These are phyloP conservation scores for Solanum chmielewskii DNA, from an alignment of 257 asterid genomes.

Conservation along the genomic window DNA sequence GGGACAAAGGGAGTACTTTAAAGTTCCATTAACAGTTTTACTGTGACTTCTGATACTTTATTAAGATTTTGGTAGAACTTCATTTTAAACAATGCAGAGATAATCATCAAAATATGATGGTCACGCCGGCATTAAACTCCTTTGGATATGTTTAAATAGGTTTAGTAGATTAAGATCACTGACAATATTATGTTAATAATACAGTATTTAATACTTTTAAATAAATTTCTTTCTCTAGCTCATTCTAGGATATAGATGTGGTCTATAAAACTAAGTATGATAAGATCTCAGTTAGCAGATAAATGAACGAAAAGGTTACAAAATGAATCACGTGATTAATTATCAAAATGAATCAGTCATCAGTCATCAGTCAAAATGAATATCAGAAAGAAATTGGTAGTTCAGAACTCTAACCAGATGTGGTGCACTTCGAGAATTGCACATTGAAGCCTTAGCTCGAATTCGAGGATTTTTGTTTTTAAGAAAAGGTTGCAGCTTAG, in stretches of 20 bases:
- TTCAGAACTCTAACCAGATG: conserved; percentile 39
- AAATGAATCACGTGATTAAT: not conserved
- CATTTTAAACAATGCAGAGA: not conserved
- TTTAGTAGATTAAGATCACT: not conserved
- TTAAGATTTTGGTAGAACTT: not conserved
- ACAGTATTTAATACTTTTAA: not conserved
- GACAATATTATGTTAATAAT: not conserved
- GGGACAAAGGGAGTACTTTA: not conserved
- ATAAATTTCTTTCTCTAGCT: not conserved
- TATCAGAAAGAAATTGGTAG: not conserved
- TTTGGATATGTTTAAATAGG: not conserved
- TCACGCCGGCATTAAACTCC: not conserved
- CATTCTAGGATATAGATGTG: not conserved
- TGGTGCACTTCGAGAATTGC: conserved; percentile 52
- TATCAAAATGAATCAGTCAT: not conserved
- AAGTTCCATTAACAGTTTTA: not conserved
- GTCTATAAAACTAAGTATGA: not conserved
- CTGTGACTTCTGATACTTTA: not conserved
- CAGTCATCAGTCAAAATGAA: not conserved
- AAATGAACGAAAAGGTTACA: not conserved
- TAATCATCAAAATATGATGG: not conserved
- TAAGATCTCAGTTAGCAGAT: not conserved
- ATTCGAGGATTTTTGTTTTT: conserved; percentile 76
- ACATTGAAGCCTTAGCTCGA: conserved; percentile 78
- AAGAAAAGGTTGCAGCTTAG: conserved; percentile 64